Conservation (phyloP, 176 grass and related monocot species). For the Oryza coarctata region DNA sequence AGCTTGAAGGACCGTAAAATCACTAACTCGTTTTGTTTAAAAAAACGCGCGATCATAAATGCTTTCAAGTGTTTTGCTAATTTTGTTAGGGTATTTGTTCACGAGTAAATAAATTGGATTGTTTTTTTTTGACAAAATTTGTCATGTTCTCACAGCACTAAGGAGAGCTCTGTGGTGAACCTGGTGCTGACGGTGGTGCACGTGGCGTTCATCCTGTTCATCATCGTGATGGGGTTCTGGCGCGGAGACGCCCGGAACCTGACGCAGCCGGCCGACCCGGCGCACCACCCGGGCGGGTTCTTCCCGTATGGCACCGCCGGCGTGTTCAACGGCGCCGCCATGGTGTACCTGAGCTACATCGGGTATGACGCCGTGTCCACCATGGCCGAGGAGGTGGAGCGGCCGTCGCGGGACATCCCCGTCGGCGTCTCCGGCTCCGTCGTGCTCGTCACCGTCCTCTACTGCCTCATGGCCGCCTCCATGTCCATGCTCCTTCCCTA, state of each 20-base stretch:
- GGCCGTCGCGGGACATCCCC: slow-evolving; percentile 78
- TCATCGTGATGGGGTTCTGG: slow-evolving; percentile 78
- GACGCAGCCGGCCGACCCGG: slow-evolving; percentile 59
- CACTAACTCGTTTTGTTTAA: too few relatives aligned
- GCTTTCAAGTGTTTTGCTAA: not conserved
- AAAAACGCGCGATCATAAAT: not conserved
- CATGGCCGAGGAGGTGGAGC: slow-evolving; percentile 95
- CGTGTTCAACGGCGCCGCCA: slow-evolving; percentile 85
- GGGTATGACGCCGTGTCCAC: slow-evolving; percentile 99
- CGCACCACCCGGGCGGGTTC: slow-evolving; percentile 55
- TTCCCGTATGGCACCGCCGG: slow-evolving; percentile 71
- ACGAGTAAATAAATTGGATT: too few relatives aligned
- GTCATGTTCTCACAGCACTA: slow-evolving; percentile 61
- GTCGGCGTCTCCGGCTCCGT: slow-evolving; percentile 85
- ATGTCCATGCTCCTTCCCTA: slow-evolving; percentile 97
- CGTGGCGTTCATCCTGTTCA: slow-evolving; percentile 85
- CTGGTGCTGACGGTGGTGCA: slow-evolving; percentile 78
- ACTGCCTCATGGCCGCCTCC: slow-evolving; percentile 97
- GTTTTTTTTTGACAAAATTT: not conserved
- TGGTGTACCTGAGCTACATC: slow-evolving; percentile 98
- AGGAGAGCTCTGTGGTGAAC: slow-evolving; percentile 90
- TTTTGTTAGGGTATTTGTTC: not conserved
- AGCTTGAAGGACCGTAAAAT: too few relatives aligned
- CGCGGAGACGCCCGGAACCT: slow-evolving; percentile 69
- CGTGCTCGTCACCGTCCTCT: slow-evolving; percentile 72